Evolutionary conservation across 371 early-diverging fungal species (phyloP), one percentile per base, ranked within the genome.

Genomic region (Capniomyces stellatus): DNA sequence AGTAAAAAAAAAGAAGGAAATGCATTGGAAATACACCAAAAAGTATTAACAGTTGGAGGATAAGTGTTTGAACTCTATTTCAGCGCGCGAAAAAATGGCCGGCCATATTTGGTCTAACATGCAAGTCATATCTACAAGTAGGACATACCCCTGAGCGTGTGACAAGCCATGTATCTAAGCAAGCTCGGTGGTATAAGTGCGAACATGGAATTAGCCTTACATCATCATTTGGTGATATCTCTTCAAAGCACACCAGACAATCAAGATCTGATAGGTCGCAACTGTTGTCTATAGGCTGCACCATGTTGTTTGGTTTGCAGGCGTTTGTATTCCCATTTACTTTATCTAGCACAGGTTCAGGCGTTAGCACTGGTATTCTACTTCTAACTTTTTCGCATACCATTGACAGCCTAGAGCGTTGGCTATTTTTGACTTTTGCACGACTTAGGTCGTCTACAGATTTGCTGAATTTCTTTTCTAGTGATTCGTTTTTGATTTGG

Each of bases 211-310:
- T 41, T 27, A 12, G 8, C 23, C 52, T 41, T 4, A 52, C 25
- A 28, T 21, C 18, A 27, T 52, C 41, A 23, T 31, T 27, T 21
- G 3, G 18, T 10, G 15, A 2, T 13, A 52, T 40, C 12, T 15
- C 27, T 25, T 52, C 52, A 41, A 52, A 52, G 35, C 52, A 52
- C 35, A 52, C 39, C n/a, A 46, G 39, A 46, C 52, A 52, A 6
- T 48, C 49, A 18, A 48, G 4, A 3, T 48, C 49, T 23, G 6
- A 10, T 15, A 35, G 10, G 15, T 15, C 35, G 10, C 6, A 10
- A 35, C 6, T 15, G 15, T 35, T 35, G 15, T 35, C 35, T 35
- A 6, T 35, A 6, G 6, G 6, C 15, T 35, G 6, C 35, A 35
- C 35, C 15, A n/a, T n/a, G n/a, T n/a, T n/a, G n/a, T 35, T 15